A percentile compares a stretch with the other conserved stretches of the same genome.
Evolutionary conservation across 2,329 filamentous ascomycete species (phyloP).

Genomic region (Teratosphaeria destructans): DNA sequence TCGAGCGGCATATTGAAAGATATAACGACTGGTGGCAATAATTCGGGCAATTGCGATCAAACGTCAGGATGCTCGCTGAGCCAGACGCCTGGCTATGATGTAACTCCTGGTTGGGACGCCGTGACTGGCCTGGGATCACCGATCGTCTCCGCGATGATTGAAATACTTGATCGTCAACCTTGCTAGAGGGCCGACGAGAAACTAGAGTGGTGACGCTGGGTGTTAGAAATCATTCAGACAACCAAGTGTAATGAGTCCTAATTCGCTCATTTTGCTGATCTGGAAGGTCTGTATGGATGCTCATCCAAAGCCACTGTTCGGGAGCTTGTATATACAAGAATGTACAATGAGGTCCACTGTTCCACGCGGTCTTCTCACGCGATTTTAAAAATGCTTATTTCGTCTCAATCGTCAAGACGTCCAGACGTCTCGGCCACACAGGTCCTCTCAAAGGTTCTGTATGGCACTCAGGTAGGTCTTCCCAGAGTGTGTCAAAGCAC

Average conservation of each 20-base stretch:
- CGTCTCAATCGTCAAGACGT: background rate
- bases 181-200: background rate
- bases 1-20: constrained; percentile 39
- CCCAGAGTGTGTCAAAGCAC: constrained; percentile 8
- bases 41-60: constrained; percentile 10
- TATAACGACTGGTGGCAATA: constrained; percentile 27
- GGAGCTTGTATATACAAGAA: background rate
- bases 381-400: background rate
- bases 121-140: constrained; percentile 21
- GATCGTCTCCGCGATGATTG: constrained; percentile 13
- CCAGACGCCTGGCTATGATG: constrained; percentile 10
- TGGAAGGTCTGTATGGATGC: background rate
- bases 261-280: background rate
- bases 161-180: background rate
- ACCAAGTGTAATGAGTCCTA: background rate
- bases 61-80: constrained; percentile 6
- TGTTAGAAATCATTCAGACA: background rate
- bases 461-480: constrained; percentile 10
- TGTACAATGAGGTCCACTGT: background rate
- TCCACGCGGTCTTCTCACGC: background rate
- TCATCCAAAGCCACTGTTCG: background rate
- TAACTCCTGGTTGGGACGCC: constrained; percentile 12
- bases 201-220: background rate
- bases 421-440: background rate
- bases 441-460: background rate